Evolutionary conservation across 2,329 filamentous ascomycete species (phyloP).

Genomic region (Cryphonectria parasitica): DNA sequence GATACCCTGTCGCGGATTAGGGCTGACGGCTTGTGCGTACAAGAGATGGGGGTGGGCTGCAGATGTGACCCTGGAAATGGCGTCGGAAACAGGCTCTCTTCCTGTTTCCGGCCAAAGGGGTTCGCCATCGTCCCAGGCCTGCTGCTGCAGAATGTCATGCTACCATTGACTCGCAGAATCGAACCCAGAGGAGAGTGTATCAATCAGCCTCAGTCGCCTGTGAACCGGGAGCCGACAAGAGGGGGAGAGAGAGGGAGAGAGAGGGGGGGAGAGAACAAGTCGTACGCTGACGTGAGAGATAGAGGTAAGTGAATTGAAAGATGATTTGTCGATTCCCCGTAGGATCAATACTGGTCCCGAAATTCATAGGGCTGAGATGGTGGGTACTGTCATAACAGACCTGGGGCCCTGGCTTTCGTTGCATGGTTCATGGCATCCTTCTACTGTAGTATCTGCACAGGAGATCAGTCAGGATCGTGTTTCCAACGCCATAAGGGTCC

Average conservation of each 20-base stretch:
- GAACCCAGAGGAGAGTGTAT: neutral
- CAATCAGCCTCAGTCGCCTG: neutral
- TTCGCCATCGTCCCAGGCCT: neutral
- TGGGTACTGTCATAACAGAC: neutral
- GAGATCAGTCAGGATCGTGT: conserved; percentile 7
- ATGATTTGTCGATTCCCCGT: neutral
- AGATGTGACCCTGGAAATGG: neutral
- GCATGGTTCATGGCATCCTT: neutral
- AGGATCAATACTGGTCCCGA: neutral
- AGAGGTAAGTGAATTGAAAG: neutral
- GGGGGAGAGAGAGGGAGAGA: neutral
- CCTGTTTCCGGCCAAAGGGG: neutral
- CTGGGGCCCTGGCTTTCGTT: neutral
- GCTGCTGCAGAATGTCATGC: neutral
- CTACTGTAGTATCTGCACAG: neutral
- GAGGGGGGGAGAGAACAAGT: neutral
- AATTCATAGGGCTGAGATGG: conserved; percentile 10
- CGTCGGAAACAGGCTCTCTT: neutral
- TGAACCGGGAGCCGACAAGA: neutral
- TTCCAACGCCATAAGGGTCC: neutral
- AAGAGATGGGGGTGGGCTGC: neutral
- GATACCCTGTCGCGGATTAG: conserved; percentile 7
- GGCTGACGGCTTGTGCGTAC: conserved; percentile 5
- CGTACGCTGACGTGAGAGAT: neutral
- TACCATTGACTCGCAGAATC: neutral